Conservation (phyloP, 2,329 filamentous ascomycete species). For the Pleomassaria siparia region DNA sequence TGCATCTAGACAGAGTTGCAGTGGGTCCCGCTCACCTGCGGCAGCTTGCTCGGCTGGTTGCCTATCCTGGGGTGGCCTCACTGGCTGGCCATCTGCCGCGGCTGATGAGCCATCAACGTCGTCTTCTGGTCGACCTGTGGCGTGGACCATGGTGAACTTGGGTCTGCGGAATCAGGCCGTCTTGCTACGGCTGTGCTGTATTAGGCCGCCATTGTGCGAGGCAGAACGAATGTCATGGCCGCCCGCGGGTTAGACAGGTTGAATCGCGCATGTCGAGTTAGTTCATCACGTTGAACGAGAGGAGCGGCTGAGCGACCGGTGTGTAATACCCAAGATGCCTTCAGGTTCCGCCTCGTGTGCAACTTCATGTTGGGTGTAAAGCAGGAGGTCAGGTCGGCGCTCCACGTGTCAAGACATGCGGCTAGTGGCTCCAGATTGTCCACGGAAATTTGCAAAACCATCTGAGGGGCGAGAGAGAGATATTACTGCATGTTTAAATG, state of each 20-base stretch:
- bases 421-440: conserved; percentile 1
- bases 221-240: conserved; percentile 1
- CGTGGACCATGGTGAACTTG: background rate
- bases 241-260: background rate
- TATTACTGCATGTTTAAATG: background rate
- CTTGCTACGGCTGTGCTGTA: conserved; percentile 4
- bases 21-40: no score
- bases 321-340: conserved; percentile 5
- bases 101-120: no score
- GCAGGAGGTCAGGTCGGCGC: conserved; percentile 4
- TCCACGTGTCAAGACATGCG: conserved; percentile 6
- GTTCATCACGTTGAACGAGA: background rate
- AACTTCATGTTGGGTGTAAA: conserved; percentile 6
- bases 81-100: background rate
- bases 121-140: no score
- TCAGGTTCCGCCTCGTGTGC: conserved; percentile 1
- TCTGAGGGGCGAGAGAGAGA: background rate
- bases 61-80: background rate
- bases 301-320: conserved; percentile 11
- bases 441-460: background rate
- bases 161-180: background rate
- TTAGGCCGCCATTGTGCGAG: background rate
- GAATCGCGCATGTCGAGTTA: background rate
- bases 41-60: background rate
- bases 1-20: no score